phyloP scores from a whole-genome alignment of 345 rosid genomes.

The Eutrema yunnanense region DNA sequence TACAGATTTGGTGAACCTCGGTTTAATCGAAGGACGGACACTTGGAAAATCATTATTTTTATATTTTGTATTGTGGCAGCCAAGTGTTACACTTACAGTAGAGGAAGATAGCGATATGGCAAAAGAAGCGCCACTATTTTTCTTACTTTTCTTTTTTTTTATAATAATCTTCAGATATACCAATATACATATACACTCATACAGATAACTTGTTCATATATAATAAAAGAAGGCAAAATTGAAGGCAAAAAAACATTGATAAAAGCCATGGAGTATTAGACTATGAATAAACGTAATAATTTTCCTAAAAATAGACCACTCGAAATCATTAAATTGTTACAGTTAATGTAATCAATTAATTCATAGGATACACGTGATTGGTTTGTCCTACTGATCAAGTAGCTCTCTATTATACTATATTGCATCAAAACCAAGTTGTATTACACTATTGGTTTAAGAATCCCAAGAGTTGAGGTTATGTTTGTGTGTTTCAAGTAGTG shows the following conservation, averaged over 20 bases:
- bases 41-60: neutral
- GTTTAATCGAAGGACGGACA: slow-evolving; percentile 33
- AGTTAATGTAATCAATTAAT: neutral
- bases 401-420: neutral
- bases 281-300: neutral
- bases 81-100: slow-evolving; percentile 3
- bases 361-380: slow-evolving; percentile 19
- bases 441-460: neutral
- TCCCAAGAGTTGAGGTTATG: neutral
- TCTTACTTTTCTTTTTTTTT: too few species aligned
- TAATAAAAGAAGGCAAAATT: neutral
- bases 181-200: neutral
- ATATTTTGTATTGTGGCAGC: slow-evolving; percentile 9
- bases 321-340: neutral
- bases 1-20: slow-evolving; percentile 30
- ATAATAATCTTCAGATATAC: neutral
- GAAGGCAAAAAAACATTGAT: neutral
- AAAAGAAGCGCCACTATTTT: neutral
- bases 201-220: neutral
- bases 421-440: slow-evolving; percentile 7
- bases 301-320: neutral
- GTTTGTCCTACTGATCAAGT: neutral
- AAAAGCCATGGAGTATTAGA: neutral
- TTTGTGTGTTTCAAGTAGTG: neutral
- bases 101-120: slow-evolving; percentile 15